These are phyloP conservation scores for Colletotrichum sp. DNA, from an alignment of 2,329 filamentous ascomycete genomes.

Conservation along the genomic window DNA sequence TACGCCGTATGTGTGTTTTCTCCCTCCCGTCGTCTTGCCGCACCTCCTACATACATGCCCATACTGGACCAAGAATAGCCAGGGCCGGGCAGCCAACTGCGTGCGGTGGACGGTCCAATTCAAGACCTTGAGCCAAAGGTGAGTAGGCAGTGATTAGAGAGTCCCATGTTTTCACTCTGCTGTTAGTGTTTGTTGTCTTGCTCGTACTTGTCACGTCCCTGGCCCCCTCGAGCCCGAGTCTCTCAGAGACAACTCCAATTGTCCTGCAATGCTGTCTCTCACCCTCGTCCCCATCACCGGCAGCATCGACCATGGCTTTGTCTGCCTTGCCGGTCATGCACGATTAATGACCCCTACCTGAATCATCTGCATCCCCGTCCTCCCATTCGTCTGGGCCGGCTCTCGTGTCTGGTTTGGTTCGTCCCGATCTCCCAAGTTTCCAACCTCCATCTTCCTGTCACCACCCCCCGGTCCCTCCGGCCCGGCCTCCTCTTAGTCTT, in stretches of 20 bases:
- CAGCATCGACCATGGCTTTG: not conserved
- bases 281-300: not conserved
- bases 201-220: not conserved
- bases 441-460: not conserved
- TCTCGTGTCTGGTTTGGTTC: not conserved
- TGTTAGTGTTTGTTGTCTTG: not conserved
- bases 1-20: conserved; percentile 5
- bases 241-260: not conserved
- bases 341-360: not conserved
- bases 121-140: not conserved
- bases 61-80: not conserved
- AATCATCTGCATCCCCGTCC: not conserved
- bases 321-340: not conserved
- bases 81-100: not conserved
- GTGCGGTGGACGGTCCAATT: not conserved
- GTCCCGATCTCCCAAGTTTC: not conserved
- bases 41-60: not conserved
- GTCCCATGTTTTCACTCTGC: not conserved
- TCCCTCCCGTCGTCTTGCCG: conserved; percentile 7
- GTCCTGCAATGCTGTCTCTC: not conserved
- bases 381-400: not conserved
- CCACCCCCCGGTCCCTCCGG: not conserved
- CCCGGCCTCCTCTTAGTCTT: conserved; percentile 8
- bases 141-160: not conserved
- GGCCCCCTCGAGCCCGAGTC: not conserved